Evolutionary conservation across 257 asterid species (phyloP).

Genomic region (Salvia miltiorrhiza): DNA sequence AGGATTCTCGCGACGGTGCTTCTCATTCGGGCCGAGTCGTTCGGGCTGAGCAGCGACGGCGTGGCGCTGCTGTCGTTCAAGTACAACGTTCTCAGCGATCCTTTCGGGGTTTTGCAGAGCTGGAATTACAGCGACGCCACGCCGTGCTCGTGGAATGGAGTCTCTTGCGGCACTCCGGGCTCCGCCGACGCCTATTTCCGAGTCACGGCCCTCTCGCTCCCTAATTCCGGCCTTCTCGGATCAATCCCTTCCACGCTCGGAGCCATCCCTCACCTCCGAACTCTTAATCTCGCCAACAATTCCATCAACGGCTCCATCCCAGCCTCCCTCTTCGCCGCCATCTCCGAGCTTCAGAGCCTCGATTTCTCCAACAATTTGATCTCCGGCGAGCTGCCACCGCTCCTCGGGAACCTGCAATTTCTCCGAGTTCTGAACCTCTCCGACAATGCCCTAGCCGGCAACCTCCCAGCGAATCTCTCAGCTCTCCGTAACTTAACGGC

Average conservation of each 20-base stretch:
- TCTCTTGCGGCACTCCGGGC: constrained; percentile 56
- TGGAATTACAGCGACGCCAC: constrained; percentile 56
- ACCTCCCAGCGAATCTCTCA: constrained; percentile 47
- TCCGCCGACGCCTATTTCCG: constrained; percentile 49
- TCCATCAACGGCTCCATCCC: constrained; percentile 86
- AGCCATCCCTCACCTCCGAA: constrained; percentile 49
- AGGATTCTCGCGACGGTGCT: constrained; percentile 32
- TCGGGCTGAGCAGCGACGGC: constrained; percentile 76
- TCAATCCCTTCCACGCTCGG: constrained; percentile 66
- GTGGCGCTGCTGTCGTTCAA: constrained; percentile 62
- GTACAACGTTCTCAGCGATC: constrained; percentile 51
- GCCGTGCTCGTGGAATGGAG: constrained; percentile 91
- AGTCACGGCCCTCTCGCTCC: constrained; percentile 63
- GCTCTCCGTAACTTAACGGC: constrained; percentile 42
- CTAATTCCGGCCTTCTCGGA: constrained; percentile 60
- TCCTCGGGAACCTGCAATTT: constrained; percentile 34
- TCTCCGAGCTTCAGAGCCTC: constrained; percentile 47
- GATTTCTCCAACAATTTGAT: constrained; percentile 75
- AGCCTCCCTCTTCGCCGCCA: constrained; percentile 53
- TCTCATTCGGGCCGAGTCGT: constrained; percentile 30
- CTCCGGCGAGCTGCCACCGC: constrained; percentile 67
- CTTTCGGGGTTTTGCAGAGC: constrained; percentile 43
- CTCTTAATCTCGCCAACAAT: constrained; percentile 67
- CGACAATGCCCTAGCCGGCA: constrained; percentile 71
- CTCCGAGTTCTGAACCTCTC: constrained; percentile 70